Evolutionary conservation across 257 asterid species (phyloP).

Genomic region (Solanum chmielewskii): DNA sequence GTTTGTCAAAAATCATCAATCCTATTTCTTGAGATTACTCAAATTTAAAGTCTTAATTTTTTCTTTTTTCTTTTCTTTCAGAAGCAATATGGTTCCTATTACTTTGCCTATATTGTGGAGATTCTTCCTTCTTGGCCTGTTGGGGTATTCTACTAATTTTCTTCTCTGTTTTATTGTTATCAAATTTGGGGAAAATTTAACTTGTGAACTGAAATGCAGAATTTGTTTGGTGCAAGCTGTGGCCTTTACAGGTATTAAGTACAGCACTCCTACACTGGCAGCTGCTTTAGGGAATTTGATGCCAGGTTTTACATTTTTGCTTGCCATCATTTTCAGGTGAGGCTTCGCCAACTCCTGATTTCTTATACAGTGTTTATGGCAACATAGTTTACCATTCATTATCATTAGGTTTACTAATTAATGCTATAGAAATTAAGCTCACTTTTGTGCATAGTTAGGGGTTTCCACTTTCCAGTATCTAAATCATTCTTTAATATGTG

Average conservation of each 20-base stretch:
- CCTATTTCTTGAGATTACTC: neutral
- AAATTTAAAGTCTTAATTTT: neutral
- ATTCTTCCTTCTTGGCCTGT: conserved; percentile 15
- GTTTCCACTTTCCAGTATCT: neutral
- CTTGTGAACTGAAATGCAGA: neutral
- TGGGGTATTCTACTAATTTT: conserved; percentile 7
- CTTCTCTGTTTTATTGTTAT: neutral
- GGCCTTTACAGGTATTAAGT: conserved; percentile 5
- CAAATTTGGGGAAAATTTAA: neutral
- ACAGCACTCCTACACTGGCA: conserved; percentile 5
- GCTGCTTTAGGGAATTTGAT: conserved; percentile 8
- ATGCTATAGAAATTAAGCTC: neutral
- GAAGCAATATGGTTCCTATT: conserved; percentile 4
- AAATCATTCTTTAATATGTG: neutral
- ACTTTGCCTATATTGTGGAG: conserved; percentile 7
- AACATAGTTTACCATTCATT: neutral
- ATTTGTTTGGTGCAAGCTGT: conserved; percentile 2
- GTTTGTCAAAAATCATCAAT: neutral
- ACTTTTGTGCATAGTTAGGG: neutral
- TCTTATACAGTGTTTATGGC: neutral
- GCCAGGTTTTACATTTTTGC: conserved; percentile 8
- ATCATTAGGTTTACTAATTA: neutral
- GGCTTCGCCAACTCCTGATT: neutral
- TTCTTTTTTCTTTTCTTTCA: neutral
- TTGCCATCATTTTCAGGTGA: conserved; percentile 5